A percentile compares a stretch with the other conserved stretches of the same genome.
phyloP scores from a whole-genome alignment of 257 asterid species.

The Petunia axillaris region DNA sequence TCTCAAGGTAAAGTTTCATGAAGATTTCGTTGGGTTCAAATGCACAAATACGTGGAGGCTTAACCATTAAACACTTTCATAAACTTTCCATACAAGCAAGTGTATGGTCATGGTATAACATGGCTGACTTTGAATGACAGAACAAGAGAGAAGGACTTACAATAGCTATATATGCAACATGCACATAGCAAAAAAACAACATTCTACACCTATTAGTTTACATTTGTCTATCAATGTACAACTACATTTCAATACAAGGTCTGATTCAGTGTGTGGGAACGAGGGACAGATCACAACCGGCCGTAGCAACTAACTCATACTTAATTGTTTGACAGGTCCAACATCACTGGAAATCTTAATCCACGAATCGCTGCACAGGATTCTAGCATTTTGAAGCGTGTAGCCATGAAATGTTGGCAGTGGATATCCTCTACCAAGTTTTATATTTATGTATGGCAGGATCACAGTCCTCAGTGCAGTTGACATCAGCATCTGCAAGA shows the following conservation, averaged over 20 bases:
- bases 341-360: slow-evolving; percentile 64
- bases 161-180: slow-evolving; percentile 13
- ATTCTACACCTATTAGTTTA: slow-evolving; percentile 23
- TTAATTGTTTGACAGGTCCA: slow-evolving; percentile 37
- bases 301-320: slow-evolving; percentile 28
- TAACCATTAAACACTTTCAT: too few relatives aligned
- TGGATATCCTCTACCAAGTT: slow-evolving; percentile 58
- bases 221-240: background rate
- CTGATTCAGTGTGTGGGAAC: slow-evolving; percentile 11
- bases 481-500: slow-evolving; percentile 65
- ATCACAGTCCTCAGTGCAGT: slow-evolving; percentile 60
- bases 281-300: background rate
- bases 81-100: background rate
- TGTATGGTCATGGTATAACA: background rate
- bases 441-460: slow-evolving; percentile 67
- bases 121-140: background rate
- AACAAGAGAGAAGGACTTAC: slow-evolving; percentile 13
- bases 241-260: slow-evolving; percentile 5
- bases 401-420: slow-evolving; percentile 73
- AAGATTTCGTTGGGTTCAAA: too few relatives aligned
- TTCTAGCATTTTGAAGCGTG: slow-evolving; percentile 57
- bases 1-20: too few relatives aligned
- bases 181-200: background rate
- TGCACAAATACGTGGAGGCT: too few relatives aligned
- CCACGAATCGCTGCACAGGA: slow-evolving; percentile 59